These are phyloP conservation scores for Ceratocystis diversiconidia DNA, from an alignment of 2,329 filamentous ascomycete species.

Conservation along the genomic window DNA sequence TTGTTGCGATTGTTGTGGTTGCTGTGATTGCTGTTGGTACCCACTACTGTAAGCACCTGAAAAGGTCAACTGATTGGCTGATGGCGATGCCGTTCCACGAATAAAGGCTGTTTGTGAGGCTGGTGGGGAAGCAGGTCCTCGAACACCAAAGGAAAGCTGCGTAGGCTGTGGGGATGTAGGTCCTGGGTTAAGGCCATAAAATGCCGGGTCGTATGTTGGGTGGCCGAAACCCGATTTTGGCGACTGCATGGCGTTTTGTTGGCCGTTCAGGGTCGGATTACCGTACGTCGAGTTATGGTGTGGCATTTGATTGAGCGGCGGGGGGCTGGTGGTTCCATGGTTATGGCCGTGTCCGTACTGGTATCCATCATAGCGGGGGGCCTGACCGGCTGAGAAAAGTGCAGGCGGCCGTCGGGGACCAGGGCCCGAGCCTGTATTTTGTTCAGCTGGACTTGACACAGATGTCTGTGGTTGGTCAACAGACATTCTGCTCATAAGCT, in stretches of 20 bases:
- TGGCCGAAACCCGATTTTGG: slow-evolving; percentile 29
- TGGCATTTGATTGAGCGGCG: slow-evolving; percentile 35
- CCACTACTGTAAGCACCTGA: slow-evolving; percentile 27
- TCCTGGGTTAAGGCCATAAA: slow-evolving; percentile 43
- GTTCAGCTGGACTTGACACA: slow-evolving; percentile 26
- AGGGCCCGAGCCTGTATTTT: slow-evolving; percentile 21
- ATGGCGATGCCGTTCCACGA: slow-evolving; percentile 37
- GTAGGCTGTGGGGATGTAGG: slow-evolving; percentile 50
- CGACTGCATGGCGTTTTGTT: slow-evolving; percentile 24
- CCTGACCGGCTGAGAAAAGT: slow-evolving; percentile 35
- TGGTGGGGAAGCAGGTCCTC: slow-evolving; percentile 38
- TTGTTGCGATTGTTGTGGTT: slow-evolving; percentile 30
- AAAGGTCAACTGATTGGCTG: slow-evolving; percentile 43
- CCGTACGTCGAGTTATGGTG: slow-evolving; percentile 25
- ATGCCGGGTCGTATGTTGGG: slow-evolving; percentile 43
- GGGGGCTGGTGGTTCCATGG: slow-evolving; percentile 44
- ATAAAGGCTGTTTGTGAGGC: slow-evolving; percentile 37
- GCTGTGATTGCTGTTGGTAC: slow-evolving; percentile 24
- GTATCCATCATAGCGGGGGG: slow-evolving; percentile 39
- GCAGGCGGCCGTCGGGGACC: slow-evolving; percentile 26
- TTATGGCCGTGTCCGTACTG: slow-evolving; percentile 44
- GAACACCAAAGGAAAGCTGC: slow-evolving; percentile 37
- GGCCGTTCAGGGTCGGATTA: slow-evolving; percentile 23
- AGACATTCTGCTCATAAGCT: slow-evolving; percentile 90
- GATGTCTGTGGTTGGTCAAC: slow-evolving; percentile 45